A percentile compares a stretch with the other conserved stretches of the same genome.
Evolutionary conservation across 352 stramenopile species (phyloP).

Genomic region (Pythium dissimile): DNA sequence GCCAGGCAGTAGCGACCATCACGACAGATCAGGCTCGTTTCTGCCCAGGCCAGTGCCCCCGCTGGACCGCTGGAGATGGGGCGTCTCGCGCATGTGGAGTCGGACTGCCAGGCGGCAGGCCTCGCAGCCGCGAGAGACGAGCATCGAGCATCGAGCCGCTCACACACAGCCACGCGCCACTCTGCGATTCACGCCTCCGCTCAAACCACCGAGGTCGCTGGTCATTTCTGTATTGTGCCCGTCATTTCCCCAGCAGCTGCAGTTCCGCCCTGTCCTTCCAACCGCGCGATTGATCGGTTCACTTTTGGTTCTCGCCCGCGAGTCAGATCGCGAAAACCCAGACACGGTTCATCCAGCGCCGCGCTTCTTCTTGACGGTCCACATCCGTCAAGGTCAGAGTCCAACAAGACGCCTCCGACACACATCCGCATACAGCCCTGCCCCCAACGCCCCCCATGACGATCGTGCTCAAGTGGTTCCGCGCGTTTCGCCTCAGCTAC

Average conservation of each 20-base stretch:
- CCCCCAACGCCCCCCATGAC: constrained; percentile 31
- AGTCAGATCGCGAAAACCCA: neutral
- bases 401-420: constrained; percentile 1
- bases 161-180: neutral
- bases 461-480: constrained; percentile 52
- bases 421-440: too few relatives aligned
- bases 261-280: too few relatives aligned
- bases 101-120: constrained; percentile 9
- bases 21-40: neutral
- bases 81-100: constrained; percentile 5
- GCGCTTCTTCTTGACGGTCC: too few relatives aligned
- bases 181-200: neutral
- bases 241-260: neutral
- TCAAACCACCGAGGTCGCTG: too few relatives aligned
- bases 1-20: too few relatives aligned
- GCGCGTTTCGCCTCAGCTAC: constrained; percentile 63
- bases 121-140: constrained; percentile 1
- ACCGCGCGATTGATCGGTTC: too few relatives aligned
- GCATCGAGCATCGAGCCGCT: too few relatives aligned
- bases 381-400: too few relatives aligned
- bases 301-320: neutral
- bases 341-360: neutral
- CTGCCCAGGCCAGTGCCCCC: neutral
- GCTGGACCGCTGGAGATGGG: neutral
- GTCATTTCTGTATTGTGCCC: too few relatives aligned